A percentile compares a stretch with the other conserved stretches of the same genome.
These are phyloP conservation scores for Paragyromitra xinjiangensis DNA, from an alignment of 495 filamentous ascomycete genomes.

Conservation along the genomic window DNA sequence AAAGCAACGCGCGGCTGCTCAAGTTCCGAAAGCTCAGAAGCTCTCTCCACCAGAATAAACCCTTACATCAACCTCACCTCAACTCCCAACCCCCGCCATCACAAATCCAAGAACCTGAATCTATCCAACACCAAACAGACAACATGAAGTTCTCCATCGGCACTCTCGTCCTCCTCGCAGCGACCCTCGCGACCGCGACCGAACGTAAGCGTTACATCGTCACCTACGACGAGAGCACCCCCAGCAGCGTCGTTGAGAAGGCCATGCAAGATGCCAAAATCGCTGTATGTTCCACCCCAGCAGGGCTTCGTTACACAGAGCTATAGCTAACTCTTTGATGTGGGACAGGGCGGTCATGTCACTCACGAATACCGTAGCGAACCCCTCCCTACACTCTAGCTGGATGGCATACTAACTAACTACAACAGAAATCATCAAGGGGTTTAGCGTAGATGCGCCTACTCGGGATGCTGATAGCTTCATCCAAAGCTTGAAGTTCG, in stretches of 20 bases:
- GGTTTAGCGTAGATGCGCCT: constrained; percentile 37
- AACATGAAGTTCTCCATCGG: constrained; percentile 38
- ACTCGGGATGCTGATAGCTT: constrained; percentile 8
- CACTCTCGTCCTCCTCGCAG: constrained; percentile 23
- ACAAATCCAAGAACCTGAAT: neutral
- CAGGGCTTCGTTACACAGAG: neutral
- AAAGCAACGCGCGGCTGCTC: no score
- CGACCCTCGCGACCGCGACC: constrained; percentile 8
- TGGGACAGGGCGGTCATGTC: constrained; percentile 26
- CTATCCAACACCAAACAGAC: neutral
- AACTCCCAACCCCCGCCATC: neutral
- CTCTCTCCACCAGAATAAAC: no score
- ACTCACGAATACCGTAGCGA: constrained; percentile 44
- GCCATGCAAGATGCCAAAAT: constrained; percentile 20
- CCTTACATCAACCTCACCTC: constrained; percentile 5
- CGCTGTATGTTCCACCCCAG: constrained; percentile 6
- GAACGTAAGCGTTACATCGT: constrained; percentile 42
- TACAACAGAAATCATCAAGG: constrained; percentile 32
- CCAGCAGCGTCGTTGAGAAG: constrained; percentile 8
- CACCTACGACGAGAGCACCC: constrained; percentile 22
- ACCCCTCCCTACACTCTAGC: neutral
- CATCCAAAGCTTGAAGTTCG: constrained; percentile 1
- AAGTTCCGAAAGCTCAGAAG: no score
- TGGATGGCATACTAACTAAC: neutral
- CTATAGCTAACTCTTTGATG: constrained; percentile 11